Evolutionary conservation across 305 asterid species (phyloP), one percentile per base, ranked within the genome.

Genomic region (Fraxinus latifolia): DNA sequence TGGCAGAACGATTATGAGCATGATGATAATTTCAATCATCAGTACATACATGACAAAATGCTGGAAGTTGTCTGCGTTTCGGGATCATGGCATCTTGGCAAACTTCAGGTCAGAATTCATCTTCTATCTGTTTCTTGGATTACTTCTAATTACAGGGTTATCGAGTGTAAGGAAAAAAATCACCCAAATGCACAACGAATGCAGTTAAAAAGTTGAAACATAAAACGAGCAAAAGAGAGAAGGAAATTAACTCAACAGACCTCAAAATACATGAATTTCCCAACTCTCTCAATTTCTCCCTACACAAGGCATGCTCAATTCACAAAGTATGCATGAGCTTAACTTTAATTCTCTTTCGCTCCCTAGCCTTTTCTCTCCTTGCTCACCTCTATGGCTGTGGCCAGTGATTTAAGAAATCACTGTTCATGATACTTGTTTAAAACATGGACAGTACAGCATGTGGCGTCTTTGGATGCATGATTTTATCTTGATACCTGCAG

Each of bases 21-120:
- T 75, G 92, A 92, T 74, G 97, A 93, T 85, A 85, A 86, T 83
- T 93, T 92, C 86, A 84, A 86, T 82, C 92, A 90, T 82, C 97
- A 93, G 80, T 91, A 77, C 81, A 90, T 92, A 90, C 97, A 93
- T 85, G 97, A 93, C 87, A 91, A 93, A 81, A 87, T 87, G 86
- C 97, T 93, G 82, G 97, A 93, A 88, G 97, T 93, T 85, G 97
- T 92, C 36, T 90, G 94, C 65, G 93, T 93, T 78, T 86, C 95
- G 74, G 97, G 97, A 81, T 91, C 97, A 78, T 93, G 97, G 97
- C 97, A 93, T 87, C 97, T 93, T 29, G 97, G 97, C 83, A 93
- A 92, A 84, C 97, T 93, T 81, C 97, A 93, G 93, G 97, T 93
- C 80, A 71, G 55, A 83, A 42, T 33, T 71, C 19, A 74, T 79